phyloP scores from a whole-genome alignment of 2,329 filamentous ascomycete species.

The Geosmithia flava region DNA sequence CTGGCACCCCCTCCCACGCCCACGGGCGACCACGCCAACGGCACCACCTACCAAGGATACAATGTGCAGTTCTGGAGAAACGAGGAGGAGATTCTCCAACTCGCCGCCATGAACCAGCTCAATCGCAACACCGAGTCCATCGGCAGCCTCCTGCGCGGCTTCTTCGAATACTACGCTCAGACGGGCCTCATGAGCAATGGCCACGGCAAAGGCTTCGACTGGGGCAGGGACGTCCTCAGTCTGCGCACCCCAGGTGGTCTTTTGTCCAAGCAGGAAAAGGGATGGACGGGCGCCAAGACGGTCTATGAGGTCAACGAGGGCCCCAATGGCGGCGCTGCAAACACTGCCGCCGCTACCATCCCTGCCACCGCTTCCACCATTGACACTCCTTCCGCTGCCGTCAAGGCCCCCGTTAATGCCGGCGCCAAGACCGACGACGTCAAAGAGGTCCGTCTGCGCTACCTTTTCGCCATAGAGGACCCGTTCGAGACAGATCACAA shows the following conservation, averaged over 20 bases:
- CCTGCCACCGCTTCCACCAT: background rate
- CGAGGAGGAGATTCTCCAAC: conserved; percentile 52
- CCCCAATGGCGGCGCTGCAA: too few relatives aligned
- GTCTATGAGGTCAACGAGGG: conserved; percentile 30
- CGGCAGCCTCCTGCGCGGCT: conserved; percentile 63
- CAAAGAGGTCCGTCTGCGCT: conserved; percentile 67
- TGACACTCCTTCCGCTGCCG: background rate
- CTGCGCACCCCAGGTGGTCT: conserved; percentile 61
- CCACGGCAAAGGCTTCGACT: conserved; percentile 54
- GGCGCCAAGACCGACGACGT: conserved; percentile 21
- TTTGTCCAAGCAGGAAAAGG: conserved; percentile 63
- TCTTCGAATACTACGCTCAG: conserved; percentile 79
- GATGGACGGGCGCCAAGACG: conserved; percentile 76
- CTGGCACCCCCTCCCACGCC: conserved; percentile 29
- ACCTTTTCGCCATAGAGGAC: conserved; percentile 82
- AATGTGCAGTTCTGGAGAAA: conserved; percentile 70
- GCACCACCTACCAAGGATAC: conserved; percentile 31
- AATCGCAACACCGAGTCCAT: conserved; percentile 59
- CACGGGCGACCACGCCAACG: conserved; percentile 9
- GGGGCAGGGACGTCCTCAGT: conserved; percentile 69
- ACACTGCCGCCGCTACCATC: background rate
- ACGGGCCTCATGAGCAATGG: conserved; percentile 38
- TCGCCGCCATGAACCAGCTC: conserved; percentile 45
- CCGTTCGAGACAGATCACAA: conserved; percentile 85
- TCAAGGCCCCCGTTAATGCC: background rate